phyloP scores from a whole-genome alignment of 306 rosid genomes.

The Cicer pinnatifidum region DNA sequence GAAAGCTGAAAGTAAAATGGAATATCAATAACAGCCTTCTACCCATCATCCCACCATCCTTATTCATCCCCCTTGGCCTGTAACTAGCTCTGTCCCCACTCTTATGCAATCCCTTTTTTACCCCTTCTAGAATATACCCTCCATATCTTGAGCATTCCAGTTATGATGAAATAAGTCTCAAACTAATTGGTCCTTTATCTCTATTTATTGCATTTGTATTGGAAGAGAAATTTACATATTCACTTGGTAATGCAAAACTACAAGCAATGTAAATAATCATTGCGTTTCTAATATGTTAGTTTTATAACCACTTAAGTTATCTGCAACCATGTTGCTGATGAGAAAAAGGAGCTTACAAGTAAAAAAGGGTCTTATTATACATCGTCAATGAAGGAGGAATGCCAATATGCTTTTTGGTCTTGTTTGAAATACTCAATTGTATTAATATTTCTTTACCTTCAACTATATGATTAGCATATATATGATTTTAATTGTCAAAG shows the following conservation, averaged over 20 bases:
- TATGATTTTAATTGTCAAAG: slow-evolving; percentile 17
- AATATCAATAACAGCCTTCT: not conserved
- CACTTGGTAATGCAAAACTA: slow-evolving; percentile 8
- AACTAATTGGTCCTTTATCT: slow-evolving; percentile 5
- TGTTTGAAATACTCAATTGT: slow-evolving; percentile 17
- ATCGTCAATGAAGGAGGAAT: slow-evolving; percentile 5
- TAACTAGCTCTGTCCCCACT: not conserved
- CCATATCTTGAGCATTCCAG: not conserved
- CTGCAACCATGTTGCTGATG: slow-evolving; percentile 29
- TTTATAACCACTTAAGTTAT: slow-evolving; percentile 40
- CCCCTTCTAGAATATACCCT: not conserved
- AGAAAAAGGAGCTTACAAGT: slow-evolving; percentile 35
- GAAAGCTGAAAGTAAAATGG: not conserved
- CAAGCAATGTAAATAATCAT: slow-evolving; percentile 12
- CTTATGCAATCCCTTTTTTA: not conserved
- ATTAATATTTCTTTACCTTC: slow-evolving; percentile 9
- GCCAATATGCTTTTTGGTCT: slow-evolving; percentile 25
- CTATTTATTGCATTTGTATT: slow-evolving; percentile 10
- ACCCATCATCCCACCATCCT: not conserved
- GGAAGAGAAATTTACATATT: slow-evolving; percentile 37
- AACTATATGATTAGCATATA: slow-evolving; percentile 5
- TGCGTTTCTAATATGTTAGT: slow-evolving; percentile 32
- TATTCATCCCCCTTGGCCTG: not conserved
- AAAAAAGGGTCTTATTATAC: slow-evolving; percentile 3
- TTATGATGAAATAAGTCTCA: slow-evolving; percentile 19